phyloP scores from a whole-genome alignment of 148 eudicot genomes.

The Rhododendron henanense region DNA sequence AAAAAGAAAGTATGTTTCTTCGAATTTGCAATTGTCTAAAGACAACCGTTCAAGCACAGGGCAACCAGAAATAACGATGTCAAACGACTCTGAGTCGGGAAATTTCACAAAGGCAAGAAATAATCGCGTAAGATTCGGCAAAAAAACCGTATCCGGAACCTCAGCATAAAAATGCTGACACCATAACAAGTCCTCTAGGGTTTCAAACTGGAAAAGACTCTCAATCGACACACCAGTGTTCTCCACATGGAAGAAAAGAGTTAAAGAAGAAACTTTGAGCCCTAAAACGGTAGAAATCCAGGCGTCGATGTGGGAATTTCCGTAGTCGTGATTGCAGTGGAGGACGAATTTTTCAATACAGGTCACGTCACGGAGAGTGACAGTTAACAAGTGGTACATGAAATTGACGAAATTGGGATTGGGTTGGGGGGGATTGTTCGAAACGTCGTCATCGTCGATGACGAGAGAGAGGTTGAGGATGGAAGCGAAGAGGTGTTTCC shows the following conservation, averaged over 20 bases:
- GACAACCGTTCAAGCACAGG: slow-evolving; percentile 2
- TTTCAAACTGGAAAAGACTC: not conserved
- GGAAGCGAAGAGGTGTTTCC: not conserved
- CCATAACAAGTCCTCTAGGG: not conserved
- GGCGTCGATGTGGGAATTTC: not conserved
- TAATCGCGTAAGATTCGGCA: not conserved
- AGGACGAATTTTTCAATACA: not conserved
- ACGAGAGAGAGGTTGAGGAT: not conserved
- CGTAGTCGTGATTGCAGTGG: not conserved
- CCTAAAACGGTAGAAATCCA: not conserved
- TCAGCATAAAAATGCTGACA: not conserved
- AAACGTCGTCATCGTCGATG: not conserved
- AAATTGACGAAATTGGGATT: not conserved
- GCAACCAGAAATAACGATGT: not conserved
- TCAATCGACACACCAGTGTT: not conserved
- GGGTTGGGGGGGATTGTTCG: not conserved
- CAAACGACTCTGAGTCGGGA: not conserved
- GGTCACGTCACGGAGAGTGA: not conserved
- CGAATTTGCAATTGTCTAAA: not conserved
- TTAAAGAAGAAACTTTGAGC: not conserved
- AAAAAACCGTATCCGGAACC: not conserved
- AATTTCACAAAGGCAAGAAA: not conserved
- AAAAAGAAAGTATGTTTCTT: not conserved
- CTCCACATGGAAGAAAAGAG: not conserved
- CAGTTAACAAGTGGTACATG: not conserved